Percentiles rank a stretch among this genome's conserved stretches.
Conservation (phyloP, 2,329 filamentous ascomycete species). For the Endoconidiophora laricicola region DNA sequence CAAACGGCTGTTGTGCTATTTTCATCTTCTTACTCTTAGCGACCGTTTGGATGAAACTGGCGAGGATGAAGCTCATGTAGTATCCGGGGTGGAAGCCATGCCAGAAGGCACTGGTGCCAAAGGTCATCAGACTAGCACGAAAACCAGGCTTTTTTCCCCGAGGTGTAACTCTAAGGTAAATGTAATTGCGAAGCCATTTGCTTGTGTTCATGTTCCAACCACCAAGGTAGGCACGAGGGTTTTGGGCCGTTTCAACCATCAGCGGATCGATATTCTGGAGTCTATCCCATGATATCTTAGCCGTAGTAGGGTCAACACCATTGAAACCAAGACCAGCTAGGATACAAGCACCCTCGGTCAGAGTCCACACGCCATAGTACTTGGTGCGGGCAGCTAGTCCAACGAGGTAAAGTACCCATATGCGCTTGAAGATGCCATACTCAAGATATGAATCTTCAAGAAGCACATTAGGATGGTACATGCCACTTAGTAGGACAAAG, state of each 20-base stretch:
- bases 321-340: conserved; percentile 88
- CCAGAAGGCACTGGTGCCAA: conserved; percentile 89
- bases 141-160: conserved; percentile 94
- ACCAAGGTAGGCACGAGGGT: conserved; percentile 77
- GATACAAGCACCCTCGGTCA: conserved; percentile 90
- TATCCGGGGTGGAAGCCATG: conserved; percentile 97
- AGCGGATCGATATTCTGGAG: conserved; percentile 78
- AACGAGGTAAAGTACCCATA: conserved; percentile 72
- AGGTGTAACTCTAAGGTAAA: conserved; percentile 89
- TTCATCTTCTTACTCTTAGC: conserved; percentile 56
- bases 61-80: conserved; percentile 78
- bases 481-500: conserved; percentile 56
- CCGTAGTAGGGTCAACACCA: conserved; percentile 69
- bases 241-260: conserved; percentile 79
- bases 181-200: conserved; percentile 86
- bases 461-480: conserved; percentile 48
- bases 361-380: conserved; percentile 90
- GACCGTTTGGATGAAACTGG: conserved; percentile 77
- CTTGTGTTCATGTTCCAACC: conserved; percentile 99
- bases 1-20: neutral
- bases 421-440: conserved; percentile 51
- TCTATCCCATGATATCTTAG: conserved; percentile 73
- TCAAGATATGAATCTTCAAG: conserved; percentile 49
- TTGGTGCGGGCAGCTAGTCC: conserved; percentile 71
- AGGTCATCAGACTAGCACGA: conserved; percentile 82